Evolutionary conservation across 1,284 basidiomycete genomes (phyloP).

Genomic region (Chalciporus sp.): DNA sequence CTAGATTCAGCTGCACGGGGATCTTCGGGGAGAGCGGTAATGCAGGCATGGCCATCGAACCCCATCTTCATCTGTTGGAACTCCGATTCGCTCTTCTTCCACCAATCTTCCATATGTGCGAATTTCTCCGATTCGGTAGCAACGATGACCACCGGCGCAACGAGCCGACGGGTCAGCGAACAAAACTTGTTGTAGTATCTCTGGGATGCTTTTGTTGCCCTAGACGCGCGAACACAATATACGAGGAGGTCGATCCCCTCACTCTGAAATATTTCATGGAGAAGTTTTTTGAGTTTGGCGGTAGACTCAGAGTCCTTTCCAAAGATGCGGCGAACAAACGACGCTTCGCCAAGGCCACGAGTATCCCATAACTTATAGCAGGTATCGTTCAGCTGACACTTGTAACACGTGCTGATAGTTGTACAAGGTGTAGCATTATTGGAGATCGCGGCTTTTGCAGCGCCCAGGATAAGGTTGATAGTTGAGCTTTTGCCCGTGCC

Average conservation of each 20-base stretch:
- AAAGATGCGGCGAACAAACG: constrained; percentile 11
- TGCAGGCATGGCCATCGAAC: constrained; percentile 24
- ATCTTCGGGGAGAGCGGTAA: constrained; percentile 5
- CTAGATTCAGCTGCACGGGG: constrained; percentile 12
- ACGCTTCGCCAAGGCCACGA: constrained; percentile 26
- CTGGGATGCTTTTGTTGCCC: constrained; percentile 14
- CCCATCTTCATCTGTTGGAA: constrained; percentile 14
- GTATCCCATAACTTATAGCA: constrained; percentile 32
- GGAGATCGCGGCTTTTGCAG: constrained; percentile 18
- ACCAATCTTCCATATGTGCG: constrained; percentile 32
- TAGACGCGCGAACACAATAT: constrained; percentile 27
- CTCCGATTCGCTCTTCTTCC: constrained; percentile 15
- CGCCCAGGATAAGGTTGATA: constrained; percentile 29
- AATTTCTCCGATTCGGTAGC: constrained; percentile 26
- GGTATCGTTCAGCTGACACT: constrained; percentile 5
- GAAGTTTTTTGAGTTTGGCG: constrained; percentile 21
- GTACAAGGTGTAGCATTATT: constrained; percentile 26
- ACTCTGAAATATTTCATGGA: constrained; percentile 22
- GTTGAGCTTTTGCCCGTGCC: constrained; percentile 34
- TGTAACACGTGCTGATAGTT: constrained; percentile 8
- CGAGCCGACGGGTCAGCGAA: constrained; percentile 21
- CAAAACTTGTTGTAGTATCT: constrained; percentile 30
- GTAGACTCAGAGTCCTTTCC: constrained; percentile 6
- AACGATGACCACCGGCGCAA: constrained; percentile 28
- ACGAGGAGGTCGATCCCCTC: constrained; percentile 32